These are phyloP conservation scores for Lecanoromycetidae sp. DNA, from an alignment of 2,329 filamentous ascomycete species.

Conservation along the genomic window DNA sequence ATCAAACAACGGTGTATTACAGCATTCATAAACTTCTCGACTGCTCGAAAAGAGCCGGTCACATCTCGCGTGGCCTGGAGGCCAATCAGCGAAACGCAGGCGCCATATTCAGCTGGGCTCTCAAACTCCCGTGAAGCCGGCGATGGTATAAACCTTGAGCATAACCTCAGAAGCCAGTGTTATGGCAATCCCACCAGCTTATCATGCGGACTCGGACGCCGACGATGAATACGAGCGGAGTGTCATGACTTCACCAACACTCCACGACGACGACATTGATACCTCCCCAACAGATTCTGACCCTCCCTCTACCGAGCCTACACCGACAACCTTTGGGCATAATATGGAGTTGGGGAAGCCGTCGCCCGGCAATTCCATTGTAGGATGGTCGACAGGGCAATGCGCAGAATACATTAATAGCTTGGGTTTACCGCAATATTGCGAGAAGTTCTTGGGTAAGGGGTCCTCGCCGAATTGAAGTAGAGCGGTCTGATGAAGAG, in stretches of 20 bases:
- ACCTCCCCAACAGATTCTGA: constrained; percentile 45
- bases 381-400: constrained; percentile 63
- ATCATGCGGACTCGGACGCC: constrained; percentile 44
- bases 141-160: neutral
- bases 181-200: constrained; percentile 22
- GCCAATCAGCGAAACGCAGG: too few species aligned
- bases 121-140: neutral
- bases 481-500: neutral
- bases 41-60: too few species aligned
- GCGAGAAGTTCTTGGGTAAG: constrained; percentile 70
- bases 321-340: constrained; percentile 48
- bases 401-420: constrained; percentile 77
- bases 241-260: constrained; percentile 44
- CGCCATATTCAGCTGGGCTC: too few species aligned
- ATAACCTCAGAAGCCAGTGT: neutral
- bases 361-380: constrained; percentile 45
- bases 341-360: constrained; percentile 36
- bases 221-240: constrained; percentile 55
- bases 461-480: constrained; percentile 18
- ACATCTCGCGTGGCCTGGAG: too few species aligned
- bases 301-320: constrained; percentile 48
- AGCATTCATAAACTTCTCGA: too few species aligned
- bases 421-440: constrained; percentile 71
- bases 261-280: constrained; percentile 47
- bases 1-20: neutral